phyloP scores from a whole-genome alignment of 2,329 filamentous ascomycete genomes.

The Apiospora saccharicola region DNA sequence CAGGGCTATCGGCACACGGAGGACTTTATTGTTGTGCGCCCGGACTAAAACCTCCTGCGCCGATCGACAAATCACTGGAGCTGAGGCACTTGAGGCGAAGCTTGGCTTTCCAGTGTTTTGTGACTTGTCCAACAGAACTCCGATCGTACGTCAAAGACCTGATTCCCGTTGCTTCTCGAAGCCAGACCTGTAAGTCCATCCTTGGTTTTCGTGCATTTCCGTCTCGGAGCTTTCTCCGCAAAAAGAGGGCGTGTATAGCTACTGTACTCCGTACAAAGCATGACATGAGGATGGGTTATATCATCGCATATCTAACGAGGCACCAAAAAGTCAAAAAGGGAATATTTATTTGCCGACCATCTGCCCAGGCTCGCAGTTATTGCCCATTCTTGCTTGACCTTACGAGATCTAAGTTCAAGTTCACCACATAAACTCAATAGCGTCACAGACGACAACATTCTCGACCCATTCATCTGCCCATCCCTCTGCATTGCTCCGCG shows the following conservation, averaged over 20 bases:
- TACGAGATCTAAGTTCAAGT: slow-evolving; percentile 10
- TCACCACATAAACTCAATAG: slow-evolving; percentile 14
- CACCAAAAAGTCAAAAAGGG: not conserved
- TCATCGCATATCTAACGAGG: slow-evolving; percentile 9
- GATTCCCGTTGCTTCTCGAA: slow-evolving; percentile 20
- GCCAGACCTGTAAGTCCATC: not conserved
- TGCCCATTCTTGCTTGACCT: slow-evolving; percentile 13
- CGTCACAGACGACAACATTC: slow-evolving; percentile 3
- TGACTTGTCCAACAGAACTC: slow-evolving; percentile 10
- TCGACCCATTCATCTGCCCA: slow-evolving; percentile 18
- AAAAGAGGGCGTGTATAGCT: slow-evolving; percentile 11
- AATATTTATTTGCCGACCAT: not conserved
- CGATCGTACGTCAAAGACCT: slow-evolving; percentile 13
- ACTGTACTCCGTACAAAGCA: not conserved
- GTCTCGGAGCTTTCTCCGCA: slow-evolving; percentile 12
- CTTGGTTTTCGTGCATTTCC: not conserved
- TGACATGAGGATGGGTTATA: slow-evolving; percentile 10
- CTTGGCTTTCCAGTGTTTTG: slow-evolving; percentile 7
- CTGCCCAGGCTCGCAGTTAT: not conserved
- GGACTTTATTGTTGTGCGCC: not conserved
- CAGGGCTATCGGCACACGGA: not conserved
- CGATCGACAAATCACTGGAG: slow-evolving; percentile 21
- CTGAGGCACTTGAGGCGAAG: slow-evolving; percentile 20
- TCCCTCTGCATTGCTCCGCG: not conserved
- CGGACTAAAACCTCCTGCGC: slow-evolving; percentile 22